Evolutionary conservation across 2,329 filamentous ascomycete species (phyloP).

Genomic region (Venturia asperata): DNA sequence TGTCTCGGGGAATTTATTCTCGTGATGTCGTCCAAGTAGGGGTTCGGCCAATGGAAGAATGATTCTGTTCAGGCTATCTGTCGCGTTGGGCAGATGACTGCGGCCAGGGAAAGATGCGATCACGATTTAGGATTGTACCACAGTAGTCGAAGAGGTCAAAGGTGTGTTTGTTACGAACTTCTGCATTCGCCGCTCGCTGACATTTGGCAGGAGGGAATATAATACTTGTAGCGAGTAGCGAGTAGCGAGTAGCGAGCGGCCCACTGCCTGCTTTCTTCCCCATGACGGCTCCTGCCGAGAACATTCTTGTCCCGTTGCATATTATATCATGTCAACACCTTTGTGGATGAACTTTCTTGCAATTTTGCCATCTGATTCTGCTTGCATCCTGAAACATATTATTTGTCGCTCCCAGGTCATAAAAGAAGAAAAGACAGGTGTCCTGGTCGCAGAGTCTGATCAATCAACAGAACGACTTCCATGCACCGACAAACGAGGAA

Average conservation of each 20-base stretch:
- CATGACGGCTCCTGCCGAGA: not conserved
- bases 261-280: not conserved
- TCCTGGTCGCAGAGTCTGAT: too few relatives aligned
- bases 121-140: not conserved
- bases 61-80: not conserved
- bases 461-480: too few relatives aligned
- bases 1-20: not conserved
- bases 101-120: constrained; percentile 1
- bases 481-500: too few relatives aligned
- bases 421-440: too few relatives aligned
- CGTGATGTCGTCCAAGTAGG: not conserved
- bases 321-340: not conserved
- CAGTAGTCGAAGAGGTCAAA: not conserved
- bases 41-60: constrained; percentile 5
- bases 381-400: too few relatives aligned
- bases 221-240: too few relatives aligned
- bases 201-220: too few relatives aligned
- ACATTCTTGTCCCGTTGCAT: not conserved
- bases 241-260: too few relatives aligned
- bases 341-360: too few relatives aligned
- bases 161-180: not conserved
- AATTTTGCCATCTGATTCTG: too few relatives aligned
- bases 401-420: too few relatives aligned
- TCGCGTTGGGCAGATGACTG: not conserved
- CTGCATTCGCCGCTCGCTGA: too few relatives aligned